phyloP scores from a whole-genome alignment of 1,284 basidiomycete species.

The Trametes hirsuta region DNA sequence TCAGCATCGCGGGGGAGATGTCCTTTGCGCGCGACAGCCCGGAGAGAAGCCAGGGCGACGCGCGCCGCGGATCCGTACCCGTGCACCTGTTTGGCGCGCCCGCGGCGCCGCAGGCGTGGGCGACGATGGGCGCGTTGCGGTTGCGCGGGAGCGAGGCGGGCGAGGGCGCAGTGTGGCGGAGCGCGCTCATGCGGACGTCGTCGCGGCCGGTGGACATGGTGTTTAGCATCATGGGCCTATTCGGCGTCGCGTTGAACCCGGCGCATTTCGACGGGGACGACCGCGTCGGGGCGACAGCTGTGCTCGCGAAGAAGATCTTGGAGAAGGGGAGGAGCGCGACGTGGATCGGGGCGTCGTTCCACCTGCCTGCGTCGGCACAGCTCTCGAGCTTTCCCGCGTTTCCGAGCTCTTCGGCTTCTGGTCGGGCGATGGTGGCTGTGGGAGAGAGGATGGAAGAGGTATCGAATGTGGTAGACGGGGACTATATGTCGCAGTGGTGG shows the following conservation, averaged over 20 bases:
- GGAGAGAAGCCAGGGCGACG: not conserved
- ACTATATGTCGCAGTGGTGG: constrained; percentile 14
- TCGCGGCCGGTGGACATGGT: constrained; percentile 34
- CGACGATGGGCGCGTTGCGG: constrained; percentile 8
- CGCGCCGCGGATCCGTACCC: not conserved
- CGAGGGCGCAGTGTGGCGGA: constrained; percentile 25
- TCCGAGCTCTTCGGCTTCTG: constrained; percentile 13
- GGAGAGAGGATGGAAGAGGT: constrained; percentile 2
- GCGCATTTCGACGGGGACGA: constrained; percentile 23
- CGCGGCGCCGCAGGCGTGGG: not conserved
- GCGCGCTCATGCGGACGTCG: constrained; percentile 31
- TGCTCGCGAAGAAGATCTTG: constrained; percentile 19
- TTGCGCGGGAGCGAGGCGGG: not conserved
- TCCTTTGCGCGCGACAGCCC: not conserved
- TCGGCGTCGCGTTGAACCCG: constrained; percentile 30
- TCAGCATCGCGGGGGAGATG: constrained; percentile 10
- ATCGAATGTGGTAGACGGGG: constrained; percentile 7
- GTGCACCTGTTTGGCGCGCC: constrained; percentile 6
- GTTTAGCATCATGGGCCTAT: constrained; percentile 36
- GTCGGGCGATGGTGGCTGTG: constrained; percentile 10
- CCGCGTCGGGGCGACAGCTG: constrained; percentile 29
- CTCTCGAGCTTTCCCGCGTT: constrained; percentile 18
- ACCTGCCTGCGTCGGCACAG: constrained; percentile 7
- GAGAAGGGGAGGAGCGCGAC: constrained; percentile 7
- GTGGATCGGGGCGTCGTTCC: constrained; percentile 19